phyloP scores from a whole-genome alignment of 2,329 filamentous ascomycete genomes.

The Fusarium keratoplasticum region DNA sequence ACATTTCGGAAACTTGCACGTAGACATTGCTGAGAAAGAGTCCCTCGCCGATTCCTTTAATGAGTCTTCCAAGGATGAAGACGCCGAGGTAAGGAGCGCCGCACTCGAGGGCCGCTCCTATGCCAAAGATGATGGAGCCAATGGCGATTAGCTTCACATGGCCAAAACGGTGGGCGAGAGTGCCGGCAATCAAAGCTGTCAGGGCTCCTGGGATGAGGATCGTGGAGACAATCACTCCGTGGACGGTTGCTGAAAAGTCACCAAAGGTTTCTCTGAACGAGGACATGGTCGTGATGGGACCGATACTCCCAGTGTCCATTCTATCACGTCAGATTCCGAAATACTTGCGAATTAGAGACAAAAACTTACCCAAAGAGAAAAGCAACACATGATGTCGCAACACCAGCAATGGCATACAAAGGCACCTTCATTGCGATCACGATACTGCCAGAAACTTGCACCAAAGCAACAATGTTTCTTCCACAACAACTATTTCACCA shows the following conservation, averaged over 20 bases:
- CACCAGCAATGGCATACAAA: constrained; percentile 46
- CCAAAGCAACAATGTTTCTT: background rate
- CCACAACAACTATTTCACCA: background rate
- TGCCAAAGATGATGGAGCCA: constrained; percentile 63
- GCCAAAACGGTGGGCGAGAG: constrained; percentile 65
- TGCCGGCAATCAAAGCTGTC: constrained; percentile 68
- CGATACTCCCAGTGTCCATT: constrained; percentile 64
- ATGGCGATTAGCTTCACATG: constrained; percentile 63
- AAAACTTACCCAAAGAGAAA: constrained; percentile 48
- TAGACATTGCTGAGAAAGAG: constrained; percentile 65
- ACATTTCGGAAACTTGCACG: constrained; percentile 70
- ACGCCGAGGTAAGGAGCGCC: constrained; percentile 55
- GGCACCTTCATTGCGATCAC: constrained; percentile 29
- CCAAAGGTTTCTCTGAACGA: constrained; percentile 64
- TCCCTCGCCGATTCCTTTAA: constrained; percentile 69
- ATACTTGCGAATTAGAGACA: fast-evolving
- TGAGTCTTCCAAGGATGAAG: constrained; percentile 65
- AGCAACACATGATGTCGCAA: constrained; percentile 47
- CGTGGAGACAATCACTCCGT: constrained; percentile 70
- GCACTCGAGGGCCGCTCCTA: constrained; percentile 60
- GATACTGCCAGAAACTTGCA: background rate
- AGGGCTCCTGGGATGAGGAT: constrained; percentile 70
- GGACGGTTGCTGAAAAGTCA: constrained; percentile 63
- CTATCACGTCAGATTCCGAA: constrained; percentile 6
- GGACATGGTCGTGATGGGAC: constrained; percentile 69